Evolutionary conservation across 495 filamentous ascomycete species (phyloP), one percentile per base, ranked within the genome.

Genomic region (Hyaloscypha finlandica): DNA sequence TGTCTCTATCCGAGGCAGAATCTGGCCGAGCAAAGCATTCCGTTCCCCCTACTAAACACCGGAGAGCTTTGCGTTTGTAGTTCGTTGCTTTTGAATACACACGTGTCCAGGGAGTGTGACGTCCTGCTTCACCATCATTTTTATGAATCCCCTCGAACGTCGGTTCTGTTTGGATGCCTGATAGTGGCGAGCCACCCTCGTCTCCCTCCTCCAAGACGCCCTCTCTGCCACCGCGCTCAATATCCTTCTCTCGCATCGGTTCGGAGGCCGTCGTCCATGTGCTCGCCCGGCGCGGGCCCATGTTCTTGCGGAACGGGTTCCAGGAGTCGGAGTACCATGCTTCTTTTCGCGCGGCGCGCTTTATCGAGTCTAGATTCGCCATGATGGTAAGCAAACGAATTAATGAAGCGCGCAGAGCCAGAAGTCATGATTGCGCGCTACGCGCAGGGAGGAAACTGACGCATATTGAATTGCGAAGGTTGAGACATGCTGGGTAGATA

Each of bases 281-380:
- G 45, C 52, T 69, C 14, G 65, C 62, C 51, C 68, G 29, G 4
- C 22, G 58, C 35, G 1, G 35, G 1, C 35, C 35, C 12, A 53
- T 61, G 29, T 63, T 68, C 35, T 70, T 74, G 12, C 64, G 45
- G 32, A 68, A 74, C 1, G 72, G 72, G 48, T 74, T 71, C 8
- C 45, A 70, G 16, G 67, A 68, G 25, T 71, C 65, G 64, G 64
- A 53, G 57, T 72, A 72, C 72, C 69, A 71, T 52, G 72, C 72
- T 53, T 68, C 72, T 29, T 70, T 74, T 30, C 72, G 69, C 64
- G 72, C 72, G 12, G 53, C 48, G 69, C 65, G 69, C 65, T 71
- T 71, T 16, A 71, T 67, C n/a, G n/a, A 8, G 48, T 71, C 69
- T 71, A 68, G 25, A 25, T 25, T 55, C 8, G 30, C 4, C 39